Conservation (phyloP, 2,329 filamentous ascomycete genomes). For the Pseudogymnoascus sp. region DNA sequence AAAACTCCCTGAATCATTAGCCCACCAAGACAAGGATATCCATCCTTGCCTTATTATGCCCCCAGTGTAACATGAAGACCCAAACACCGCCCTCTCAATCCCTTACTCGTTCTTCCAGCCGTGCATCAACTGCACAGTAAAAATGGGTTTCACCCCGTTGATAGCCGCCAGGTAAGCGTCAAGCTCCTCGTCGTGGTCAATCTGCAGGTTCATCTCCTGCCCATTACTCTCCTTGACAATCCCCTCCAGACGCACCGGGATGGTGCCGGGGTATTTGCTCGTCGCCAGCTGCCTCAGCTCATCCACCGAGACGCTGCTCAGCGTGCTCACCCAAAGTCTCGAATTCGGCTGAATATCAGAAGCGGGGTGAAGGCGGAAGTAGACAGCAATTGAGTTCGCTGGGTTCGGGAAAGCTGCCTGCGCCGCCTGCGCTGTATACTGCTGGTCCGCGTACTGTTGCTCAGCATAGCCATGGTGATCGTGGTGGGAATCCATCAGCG, state of each 20-base stretch:
- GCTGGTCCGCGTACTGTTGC: slow-evolving; percentile 25
- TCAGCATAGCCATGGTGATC: slow-evolving; percentile 22
- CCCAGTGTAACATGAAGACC: not conserved
- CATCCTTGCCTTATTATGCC: not conserved
- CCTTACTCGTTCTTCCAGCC: slow-evolving; percentile 24
- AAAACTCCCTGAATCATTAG: not conserved
- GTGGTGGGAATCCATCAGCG: slow-evolving; percentile 29
- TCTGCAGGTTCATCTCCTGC: slow-evolving; percentile 54
- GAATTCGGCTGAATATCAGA: slow-evolving; percentile 46
- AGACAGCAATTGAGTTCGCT: slow-evolving; percentile 48
- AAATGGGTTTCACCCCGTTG: slow-evolving; percentile 27
- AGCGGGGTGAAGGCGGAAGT: slow-evolving; percentile 61
- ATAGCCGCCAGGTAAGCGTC: slow-evolving; percentile 61
- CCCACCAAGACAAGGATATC: not conserved
- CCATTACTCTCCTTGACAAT: slow-evolving; percentile 49
- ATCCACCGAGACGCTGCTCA: slow-evolving; percentile 47
- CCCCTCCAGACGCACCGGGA: slow-evolving; percentile 58
- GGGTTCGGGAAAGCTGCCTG: slow-evolving; percentile 30
- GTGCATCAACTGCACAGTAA: slow-evolving; percentile 25
- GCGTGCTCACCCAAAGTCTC: slow-evolving; percentile 59
- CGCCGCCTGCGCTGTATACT: slow-evolving; percentile 33
- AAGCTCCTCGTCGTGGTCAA: slow-evolving; percentile 66
- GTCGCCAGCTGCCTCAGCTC: slow-evolving; percentile 58
- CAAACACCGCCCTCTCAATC: not conserved
- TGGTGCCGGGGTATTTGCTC: slow-evolving; percentile 52